Evolutionary conservation across 176 grass and related monocot genomes (phyloP).

Genomic region (Puya raimondii): DNA sequence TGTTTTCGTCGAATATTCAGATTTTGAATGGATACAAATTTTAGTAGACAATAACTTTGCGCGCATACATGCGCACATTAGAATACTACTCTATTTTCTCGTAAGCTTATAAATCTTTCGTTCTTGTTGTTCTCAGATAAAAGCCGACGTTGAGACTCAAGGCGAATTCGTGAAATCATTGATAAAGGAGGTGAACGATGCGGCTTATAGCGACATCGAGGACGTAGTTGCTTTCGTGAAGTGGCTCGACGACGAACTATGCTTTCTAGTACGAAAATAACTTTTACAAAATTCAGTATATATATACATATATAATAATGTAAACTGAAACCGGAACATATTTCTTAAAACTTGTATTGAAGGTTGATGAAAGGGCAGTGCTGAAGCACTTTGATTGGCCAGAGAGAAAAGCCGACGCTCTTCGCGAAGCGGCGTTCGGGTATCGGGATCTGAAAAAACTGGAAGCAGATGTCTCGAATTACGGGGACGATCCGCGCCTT

Average conservation of each 20-base stretch:
- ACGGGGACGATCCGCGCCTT: constrained; percentile 65
- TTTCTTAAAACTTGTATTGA: not conserved
- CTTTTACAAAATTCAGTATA: no score
- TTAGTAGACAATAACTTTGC: no score
- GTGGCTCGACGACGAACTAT: constrained; percentile 96
- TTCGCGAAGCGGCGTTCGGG: constrained; percentile 93
- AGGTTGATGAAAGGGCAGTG: constrained; percentile 98
- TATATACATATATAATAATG: no score
- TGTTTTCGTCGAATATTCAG: no score
- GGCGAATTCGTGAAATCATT: constrained; percentile 96
- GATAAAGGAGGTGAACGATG: constrained; percentile 97
- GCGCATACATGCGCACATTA: no score
- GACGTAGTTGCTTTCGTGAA: constrained; percentile 99
- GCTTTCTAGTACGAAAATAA: constrained; percentile 66
- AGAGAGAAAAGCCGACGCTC: constrained; percentile 86
- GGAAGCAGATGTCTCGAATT: constrained; percentile 81
- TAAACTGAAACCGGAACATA: no score
- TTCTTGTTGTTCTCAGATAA: constrained; percentile 51
- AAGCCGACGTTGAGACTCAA: constrained; percentile 95
- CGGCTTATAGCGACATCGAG: constrained; percentile 87
- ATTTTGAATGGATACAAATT: no score
- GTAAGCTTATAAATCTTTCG: constrained; percentile 1
- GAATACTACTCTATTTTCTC: not conserved
- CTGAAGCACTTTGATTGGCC: constrained; percentile 99
- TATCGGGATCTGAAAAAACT: constrained; percentile 93